Evolutionary conservation across 2,329 filamentous ascomycete genomes (phyloP).

Genomic region (Pseudocercospora musae): DNA sequence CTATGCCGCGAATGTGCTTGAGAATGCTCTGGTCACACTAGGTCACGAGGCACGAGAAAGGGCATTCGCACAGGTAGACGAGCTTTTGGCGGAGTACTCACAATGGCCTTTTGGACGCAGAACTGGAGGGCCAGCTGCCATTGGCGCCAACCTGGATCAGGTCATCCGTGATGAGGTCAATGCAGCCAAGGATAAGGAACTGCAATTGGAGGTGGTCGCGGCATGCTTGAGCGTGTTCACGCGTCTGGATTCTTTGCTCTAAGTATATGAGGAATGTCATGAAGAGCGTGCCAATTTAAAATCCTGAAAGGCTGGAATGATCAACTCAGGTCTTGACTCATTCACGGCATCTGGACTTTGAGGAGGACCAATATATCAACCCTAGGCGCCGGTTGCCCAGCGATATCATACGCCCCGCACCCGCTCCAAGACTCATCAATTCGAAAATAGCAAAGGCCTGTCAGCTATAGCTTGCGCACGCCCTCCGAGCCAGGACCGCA

Average conservation of each 20-base stretch:
- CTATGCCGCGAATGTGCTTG: conserved; percentile 95
- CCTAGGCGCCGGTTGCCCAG: too few relatives aligned
- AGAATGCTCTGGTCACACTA: conserved; percentile 92
- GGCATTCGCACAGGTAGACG: conserved; percentile 95
- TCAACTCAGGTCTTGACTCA: too few relatives aligned
- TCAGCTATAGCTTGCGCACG: background rate
- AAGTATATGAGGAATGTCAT: conserved; percentile 24
- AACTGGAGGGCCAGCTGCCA: conserved; percentile 69
- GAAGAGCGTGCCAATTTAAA: too few relatives aligned
- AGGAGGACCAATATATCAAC: too few relatives aligned
- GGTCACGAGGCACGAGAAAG: conserved; percentile 92
- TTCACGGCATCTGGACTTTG: too few relatives aligned
- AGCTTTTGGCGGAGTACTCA: conserved; percentile 90
- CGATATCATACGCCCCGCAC: too few relatives aligned
- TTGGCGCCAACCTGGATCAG: conserved; percentile 88
- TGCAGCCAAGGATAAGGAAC: conserved; percentile 84
- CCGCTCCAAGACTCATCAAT: too few relatives aligned
- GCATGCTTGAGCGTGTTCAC: conserved; percentile 98
- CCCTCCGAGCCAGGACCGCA: background rate
- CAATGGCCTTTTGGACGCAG: conserved; percentile 95
- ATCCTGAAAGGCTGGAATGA: too few relatives aligned
- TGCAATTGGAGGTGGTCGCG: conserved; percentile 93
- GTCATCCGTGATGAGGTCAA: conserved; percentile 84
- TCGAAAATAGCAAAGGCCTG: background rate
- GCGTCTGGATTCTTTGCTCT: conserved; percentile 91